Conservation (phyloP, 345 rosid genomes). For the Ceriops decandra region DNA sequence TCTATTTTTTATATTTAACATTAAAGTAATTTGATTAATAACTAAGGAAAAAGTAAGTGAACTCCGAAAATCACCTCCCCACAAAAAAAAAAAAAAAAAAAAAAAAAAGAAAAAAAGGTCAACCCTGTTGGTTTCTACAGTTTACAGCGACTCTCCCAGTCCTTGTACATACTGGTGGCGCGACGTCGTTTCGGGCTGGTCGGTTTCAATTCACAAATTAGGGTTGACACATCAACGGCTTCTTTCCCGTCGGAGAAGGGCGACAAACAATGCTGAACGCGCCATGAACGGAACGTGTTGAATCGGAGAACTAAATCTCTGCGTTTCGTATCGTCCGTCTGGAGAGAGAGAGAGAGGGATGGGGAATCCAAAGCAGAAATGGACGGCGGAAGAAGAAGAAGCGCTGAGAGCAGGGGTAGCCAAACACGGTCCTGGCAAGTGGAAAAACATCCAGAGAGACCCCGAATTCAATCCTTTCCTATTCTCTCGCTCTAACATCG, state of each 20-base stretch:
- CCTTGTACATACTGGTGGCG: too few relatives aligned
- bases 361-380: constrained; percentile 69
- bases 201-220: neutral
- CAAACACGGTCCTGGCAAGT: constrained; percentile 73
- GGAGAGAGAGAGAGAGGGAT: constrained; percentile 14
- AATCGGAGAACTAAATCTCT: too few relatives aligned
- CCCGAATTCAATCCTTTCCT: constrained; percentile 59
- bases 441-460: constrained; percentile 64
- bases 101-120: too few relatives aligned
- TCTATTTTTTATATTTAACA: neutral
- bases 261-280: too few relatives aligned
- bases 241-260: too few relatives aligned
- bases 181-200: neutral
- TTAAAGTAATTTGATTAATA: too few relatives aligned
- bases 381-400: constrained; percentile 77
- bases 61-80: too few relatives aligned
- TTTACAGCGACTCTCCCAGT: too few relatives aligned
- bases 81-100: too few relatives aligned
- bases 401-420: constrained; percentile 64
- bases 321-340: neutral
- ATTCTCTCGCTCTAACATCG: constrained; percentile 60
- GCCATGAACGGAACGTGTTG: too few relatives aligned
- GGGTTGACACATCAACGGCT: neutral
- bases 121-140: too few relatives aligned
- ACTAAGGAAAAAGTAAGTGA: too few relatives aligned